Base-by-base conservation (phyloP, 345 rosid genomes). In the Brassica cretica region DNA sequence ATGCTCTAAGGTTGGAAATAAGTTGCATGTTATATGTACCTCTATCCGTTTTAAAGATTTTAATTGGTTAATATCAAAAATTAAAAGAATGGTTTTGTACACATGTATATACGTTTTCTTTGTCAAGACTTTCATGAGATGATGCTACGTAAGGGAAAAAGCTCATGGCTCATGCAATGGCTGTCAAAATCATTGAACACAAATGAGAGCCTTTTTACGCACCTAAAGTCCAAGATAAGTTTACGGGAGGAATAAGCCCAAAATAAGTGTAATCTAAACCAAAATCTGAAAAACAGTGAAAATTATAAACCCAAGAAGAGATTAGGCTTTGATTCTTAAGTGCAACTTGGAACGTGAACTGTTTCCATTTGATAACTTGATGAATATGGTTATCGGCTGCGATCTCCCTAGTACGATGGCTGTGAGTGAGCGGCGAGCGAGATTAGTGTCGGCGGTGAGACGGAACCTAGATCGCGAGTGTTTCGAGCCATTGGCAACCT, bases 321-420 rank as follows among this genome's bases (percentile, higher is more conserved):
- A 64, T 6, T 69, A 25, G 29, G 29, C 29, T 25, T 25, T 25
- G 29, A 25, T 25, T 25, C 29, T 25, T 25, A 25, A 25, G 29
- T 25, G 80, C 80, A 46, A 63, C 80, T 85, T 91, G 14, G 86
- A 72, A 14, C 88, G 82, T 25, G 89, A 78, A 82, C 88, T 86
- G 77, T 70, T 85, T 70, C 88, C 88, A 59, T 82, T 77, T 41
- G 68, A 70, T 70, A 62, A 64, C 75, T 71, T 70, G 77, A 60
- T 30, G 78, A 39, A 25, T 77, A 77, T 2, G 79, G 84, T 58
- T 75, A 71, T 15, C 79, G 79, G 79, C 76, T 81, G 4, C 84
- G 86, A 3, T 25, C 29, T 25, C 29, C 29, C 29, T 25, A 25
- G 29, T 25, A 25, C 29, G 29, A 25, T 25, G 29, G 0, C 29